Percentiles rank a stretch among this genome's conserved stretches.
These are phyloP conservation scores for Powellomyces hirtus DNA, from an alignment of 192 early-diverging fungal species.

Conservation along the genomic window DNA sequence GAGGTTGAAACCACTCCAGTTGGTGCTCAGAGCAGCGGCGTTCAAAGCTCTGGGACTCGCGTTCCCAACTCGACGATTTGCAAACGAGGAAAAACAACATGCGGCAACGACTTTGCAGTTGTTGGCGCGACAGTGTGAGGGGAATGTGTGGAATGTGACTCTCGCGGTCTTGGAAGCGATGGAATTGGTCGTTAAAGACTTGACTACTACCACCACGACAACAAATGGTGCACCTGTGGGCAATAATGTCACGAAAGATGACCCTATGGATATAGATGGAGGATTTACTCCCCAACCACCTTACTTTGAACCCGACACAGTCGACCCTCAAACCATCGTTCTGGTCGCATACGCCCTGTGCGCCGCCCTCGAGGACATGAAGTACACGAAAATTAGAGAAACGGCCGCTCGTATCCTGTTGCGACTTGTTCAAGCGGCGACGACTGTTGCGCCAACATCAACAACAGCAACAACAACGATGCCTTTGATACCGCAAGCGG, in stretches of 20 bases:
- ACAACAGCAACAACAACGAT: not conserved
- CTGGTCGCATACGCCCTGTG: conserved; percentile 5
- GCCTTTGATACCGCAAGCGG: too few species aligned
- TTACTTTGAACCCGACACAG: not conserved
- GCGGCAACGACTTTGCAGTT: conserved; percentile 39
- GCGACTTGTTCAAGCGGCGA: not conserved
- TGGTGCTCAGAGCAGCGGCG: conserved; percentile 66
- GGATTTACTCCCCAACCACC: not conserved
- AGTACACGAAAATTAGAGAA: conserved; percentile 45
- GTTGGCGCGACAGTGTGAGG: conserved; percentile 52
- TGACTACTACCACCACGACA: not conserved
- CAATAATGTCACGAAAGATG: not conserved
- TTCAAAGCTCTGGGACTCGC: conserved; percentile 62
- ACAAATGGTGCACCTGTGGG: not conserved
- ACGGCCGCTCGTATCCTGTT: conserved; percentile 13
- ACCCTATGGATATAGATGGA: not conserved
- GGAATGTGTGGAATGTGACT: conserved; percentile 83
- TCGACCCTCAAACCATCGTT: not conserved
- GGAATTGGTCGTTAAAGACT: conserved; percentile 50
- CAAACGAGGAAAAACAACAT: conserved; percentile 50
- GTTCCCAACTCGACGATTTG: conserved; percentile 43
- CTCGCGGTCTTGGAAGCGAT: conserved; percentile 69
- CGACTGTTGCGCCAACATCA: not conserved
- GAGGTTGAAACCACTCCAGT: conserved; percentile 52
- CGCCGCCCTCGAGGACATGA: conserved; percentile 25